Evolutionary conservation across 2,329 filamentous ascomycete species (phyloP).

Genomic region (Botryosphaeria dothidea): DNA sequence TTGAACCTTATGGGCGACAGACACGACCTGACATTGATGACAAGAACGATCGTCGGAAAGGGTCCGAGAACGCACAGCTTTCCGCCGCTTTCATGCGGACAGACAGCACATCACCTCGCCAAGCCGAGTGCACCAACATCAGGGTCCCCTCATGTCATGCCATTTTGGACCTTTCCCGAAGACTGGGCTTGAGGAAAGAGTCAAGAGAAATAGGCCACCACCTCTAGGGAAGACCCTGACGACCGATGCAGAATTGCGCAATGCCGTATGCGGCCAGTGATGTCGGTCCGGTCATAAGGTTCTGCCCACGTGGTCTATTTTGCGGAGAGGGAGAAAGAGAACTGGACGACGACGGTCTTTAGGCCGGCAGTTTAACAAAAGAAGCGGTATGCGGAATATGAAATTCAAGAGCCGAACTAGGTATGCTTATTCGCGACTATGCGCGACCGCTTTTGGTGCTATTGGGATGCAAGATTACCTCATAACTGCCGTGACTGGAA

Average conservation of each 20-base stretch:
- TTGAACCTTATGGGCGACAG: not conserved
- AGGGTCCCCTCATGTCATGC: not conserved
- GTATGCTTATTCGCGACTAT: not conserved
- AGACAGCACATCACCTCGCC: not conserved
- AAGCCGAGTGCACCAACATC: not conserved
- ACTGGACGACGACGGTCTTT: not conserved
- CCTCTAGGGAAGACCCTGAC: not conserved
- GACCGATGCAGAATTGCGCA: not conserved
- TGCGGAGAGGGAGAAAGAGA: not conserved
- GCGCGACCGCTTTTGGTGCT: not conserved
- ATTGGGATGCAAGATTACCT: not conserved
- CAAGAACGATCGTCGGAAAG: not conserved
- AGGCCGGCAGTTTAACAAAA: not conserved
- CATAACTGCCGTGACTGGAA: not conserved
- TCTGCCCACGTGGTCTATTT: not conserved
- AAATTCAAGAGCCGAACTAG: not conserved
- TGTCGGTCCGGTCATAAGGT: not conserved
- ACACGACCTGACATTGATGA: not conserved
- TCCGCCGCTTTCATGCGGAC: not conserved
- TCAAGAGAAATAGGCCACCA: conserved; percentile 7
- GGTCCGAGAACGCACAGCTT: not conserved
- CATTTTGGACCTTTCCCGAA: not conserved
- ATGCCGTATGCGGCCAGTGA: not conserved
- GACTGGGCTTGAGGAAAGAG: not conserved
- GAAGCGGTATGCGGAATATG: not conserved